Base-by-base conservation (phyloP, 2,329 filamentous ascomycete genomes). In the Phialemonium atrogriseum region DNA sequence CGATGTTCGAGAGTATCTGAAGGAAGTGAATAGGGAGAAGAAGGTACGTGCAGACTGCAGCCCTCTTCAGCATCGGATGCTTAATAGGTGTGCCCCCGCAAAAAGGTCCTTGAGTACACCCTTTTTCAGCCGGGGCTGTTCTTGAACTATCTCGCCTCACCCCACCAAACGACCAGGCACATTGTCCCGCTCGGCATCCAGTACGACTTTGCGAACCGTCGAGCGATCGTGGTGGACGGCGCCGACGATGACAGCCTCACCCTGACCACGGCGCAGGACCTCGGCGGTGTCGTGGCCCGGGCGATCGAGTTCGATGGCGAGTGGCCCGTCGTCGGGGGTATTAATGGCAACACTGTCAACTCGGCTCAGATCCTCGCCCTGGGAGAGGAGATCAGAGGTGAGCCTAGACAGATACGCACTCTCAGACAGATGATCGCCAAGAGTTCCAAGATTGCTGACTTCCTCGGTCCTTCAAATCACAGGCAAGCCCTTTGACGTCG, bases 81-180 rank as follows among this genome's bases (percentile, higher is more conserved):
- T 23, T 25, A 8, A 16, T 4, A 17, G 3, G 2, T 10, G 2
- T 7, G 4, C 5, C 4, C 27, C n/a, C n/a, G n/a, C n/a, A n/a
- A n/a, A n/a, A n/a, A 62, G 58, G 51, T 64, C 11, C 50, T 69
- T 5, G 62, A 70, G 31, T 70, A 70, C 45, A 59, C 49, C 16
- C 50, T 68, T 2, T 71, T 72, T 49, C 64, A 69, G 33, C 60
- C 64, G 2, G 64, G 63, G 5, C 38, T 62, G 12, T 68, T 69
- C 45, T 41, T 64, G 21, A 55, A 70, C 43, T 71, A 70, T 51
- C 53, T 71, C 10, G 61, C 58, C 11, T 51, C 55, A 32, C 65
- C 67, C 0, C 42, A 63, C 34, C 46, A 58, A 10, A 56, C 59
- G 0, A 39, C 54, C 5, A 59, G 58, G 12, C 46, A 60, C 10